These are phyloP conservation scores for Microcos paniculata DNA, from an alignment of 345 rosid genomes.

Conservation along the genomic window DNA sequence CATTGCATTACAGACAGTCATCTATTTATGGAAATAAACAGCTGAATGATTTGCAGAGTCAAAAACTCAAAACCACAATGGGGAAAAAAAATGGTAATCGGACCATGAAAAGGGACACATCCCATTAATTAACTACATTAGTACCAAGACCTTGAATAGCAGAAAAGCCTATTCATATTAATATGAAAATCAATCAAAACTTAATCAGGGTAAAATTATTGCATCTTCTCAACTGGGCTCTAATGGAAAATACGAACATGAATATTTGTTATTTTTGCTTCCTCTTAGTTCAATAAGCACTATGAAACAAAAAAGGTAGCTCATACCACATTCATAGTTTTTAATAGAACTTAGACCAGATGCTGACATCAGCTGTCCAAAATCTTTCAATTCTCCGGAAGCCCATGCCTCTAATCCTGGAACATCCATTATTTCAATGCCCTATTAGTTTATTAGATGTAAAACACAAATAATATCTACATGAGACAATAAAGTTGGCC, in stretches of 20 bases:
- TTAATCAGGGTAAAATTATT: neutral
- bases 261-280: neutral
- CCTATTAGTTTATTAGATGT: conserved; percentile 1
- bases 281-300: neutral
- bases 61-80: neutral
- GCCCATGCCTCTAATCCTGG: conserved; percentile 90
- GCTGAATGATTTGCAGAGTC: neutral
- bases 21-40: neutral
- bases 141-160: neutral
- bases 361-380: conserved; percentile 79
- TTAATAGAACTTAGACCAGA: conserved; percentile 88
- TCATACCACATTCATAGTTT: conserved; percentile 88
- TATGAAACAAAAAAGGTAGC: conserved; percentile 3
- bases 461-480: neutral
- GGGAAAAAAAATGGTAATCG: neutral
- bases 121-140: neutral
- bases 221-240: neutral
- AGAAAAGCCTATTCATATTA: neutral
- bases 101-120: neutral
- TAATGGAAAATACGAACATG: neutral
- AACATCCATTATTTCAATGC: conserved; percentile 11
- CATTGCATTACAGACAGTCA: neutral
- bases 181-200: neutral
- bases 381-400: conserved; percentile 59
- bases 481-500: neutral